phyloP scores from a whole-genome alignment of 306 rosid species.

The Rubus idaeus region DNA sequence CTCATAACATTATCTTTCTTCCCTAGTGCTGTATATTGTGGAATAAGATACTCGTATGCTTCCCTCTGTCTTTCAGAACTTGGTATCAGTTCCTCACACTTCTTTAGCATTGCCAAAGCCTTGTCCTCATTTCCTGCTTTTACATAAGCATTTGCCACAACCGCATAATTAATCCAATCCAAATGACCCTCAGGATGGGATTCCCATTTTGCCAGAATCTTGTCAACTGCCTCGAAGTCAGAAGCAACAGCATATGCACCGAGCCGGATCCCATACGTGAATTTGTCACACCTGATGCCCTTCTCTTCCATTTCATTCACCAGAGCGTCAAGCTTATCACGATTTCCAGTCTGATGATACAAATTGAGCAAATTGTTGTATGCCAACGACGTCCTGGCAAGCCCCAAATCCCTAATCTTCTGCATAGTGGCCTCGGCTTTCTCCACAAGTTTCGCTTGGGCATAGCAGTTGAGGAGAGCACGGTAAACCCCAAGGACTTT shows the following conservation, averaged over 20 bases:
- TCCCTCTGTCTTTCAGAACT: slow-evolving; percentile 1
- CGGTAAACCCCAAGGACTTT: slow-evolving; percentile 12
- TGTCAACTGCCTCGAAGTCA: slow-evolving; percentile 21
- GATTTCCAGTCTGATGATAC: slow-evolving; percentile 19
- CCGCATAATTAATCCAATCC: slow-evolving; percentile 18
- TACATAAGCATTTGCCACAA: slow-evolving; percentile 22
- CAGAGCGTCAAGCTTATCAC: slow-evolving; percentile 23
- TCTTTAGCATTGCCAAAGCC: slow-evolving; percentile 30
- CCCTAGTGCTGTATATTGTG: slow-evolving; percentile 30
- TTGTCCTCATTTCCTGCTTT: slow-evolving; percentile 21
- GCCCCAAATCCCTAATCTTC: slow-evolving; percentile 30
- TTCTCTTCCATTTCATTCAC: slow-evolving; percentile 34
- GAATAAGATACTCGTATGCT: slow-evolving; percentile 20
- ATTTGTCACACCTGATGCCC: slow-evolving; percentile 5
- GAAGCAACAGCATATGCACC: slow-evolving; percentile 23
- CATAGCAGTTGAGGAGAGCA: slow-evolving; percentile 33
- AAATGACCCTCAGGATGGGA: neutral
- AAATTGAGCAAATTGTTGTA: slow-evolving; percentile 28
- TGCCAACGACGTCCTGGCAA: neutral
- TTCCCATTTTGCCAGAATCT: slow-evolving; percentile 13
- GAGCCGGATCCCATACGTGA: slow-evolving; percentile 23
- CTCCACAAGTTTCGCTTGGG: slow-evolving; percentile 16
- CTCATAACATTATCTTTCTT: slow-evolving; percentile 31
- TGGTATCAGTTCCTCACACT: slow-evolving; percentile 17
- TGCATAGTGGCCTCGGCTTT: slow-evolving; percentile 32